These are phyloP conservation scores for Metschnikowia hibisci DNA, from an alignment of 805 yeast genomes.

Conservation along the genomic window DNA sequence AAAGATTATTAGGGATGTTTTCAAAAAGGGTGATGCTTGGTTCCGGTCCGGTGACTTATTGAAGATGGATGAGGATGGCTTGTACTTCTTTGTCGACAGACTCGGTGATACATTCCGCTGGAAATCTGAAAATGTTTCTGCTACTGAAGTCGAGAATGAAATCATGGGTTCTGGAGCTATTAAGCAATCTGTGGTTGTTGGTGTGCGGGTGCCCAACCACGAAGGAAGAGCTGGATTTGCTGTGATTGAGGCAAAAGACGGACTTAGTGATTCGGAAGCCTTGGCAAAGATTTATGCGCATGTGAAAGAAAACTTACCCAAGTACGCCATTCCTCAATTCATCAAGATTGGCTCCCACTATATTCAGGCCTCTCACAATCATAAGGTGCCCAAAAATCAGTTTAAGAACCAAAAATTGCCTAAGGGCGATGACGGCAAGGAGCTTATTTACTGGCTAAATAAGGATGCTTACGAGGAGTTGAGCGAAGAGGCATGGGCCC, in stretches of 20 bases:
- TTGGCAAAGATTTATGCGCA: conserved; percentile 28
- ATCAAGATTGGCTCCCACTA: conserved; percentile 55
- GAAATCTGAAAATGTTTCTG: conserved; percentile 94
- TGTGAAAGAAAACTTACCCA: conserved; percentile 53
- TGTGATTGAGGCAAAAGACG: conserved; percentile 54
- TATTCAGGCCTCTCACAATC: conserved; percentile 72
- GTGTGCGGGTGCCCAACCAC: conserved; percentile 76
- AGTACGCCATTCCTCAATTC: conserved; percentile 82
- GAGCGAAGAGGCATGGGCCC: conserved; percentile 54
- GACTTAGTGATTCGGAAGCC: conserved; percentile 20
- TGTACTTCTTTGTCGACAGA: conserved; percentile 83
- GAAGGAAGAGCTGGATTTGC: conserved; percentile 97
- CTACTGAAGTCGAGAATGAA: conserved; percentile 87
- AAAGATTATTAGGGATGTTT: conserved; percentile 70
- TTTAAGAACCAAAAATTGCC: conserved; percentile 70
- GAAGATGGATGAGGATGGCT: conserved; percentile 60
- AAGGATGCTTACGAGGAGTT: conserved; percentile 52
- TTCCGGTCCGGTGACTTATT: conserved; percentile 84
- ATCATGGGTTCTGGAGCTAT: conserved; percentile 46
- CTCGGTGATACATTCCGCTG: conserved; percentile 94
- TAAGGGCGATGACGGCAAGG: conserved; percentile 56
- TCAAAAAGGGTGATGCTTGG: conserved; percentile 86
- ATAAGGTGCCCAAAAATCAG: conserved; percentile 69
- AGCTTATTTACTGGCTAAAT: conserved; percentile 68
- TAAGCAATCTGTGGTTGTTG: conserved; percentile 79